Evolutionary conservation across 176 grass and related monocot genomes (phyloP).

Genomic region (barley (Hordeum vulgare)): DNA sequence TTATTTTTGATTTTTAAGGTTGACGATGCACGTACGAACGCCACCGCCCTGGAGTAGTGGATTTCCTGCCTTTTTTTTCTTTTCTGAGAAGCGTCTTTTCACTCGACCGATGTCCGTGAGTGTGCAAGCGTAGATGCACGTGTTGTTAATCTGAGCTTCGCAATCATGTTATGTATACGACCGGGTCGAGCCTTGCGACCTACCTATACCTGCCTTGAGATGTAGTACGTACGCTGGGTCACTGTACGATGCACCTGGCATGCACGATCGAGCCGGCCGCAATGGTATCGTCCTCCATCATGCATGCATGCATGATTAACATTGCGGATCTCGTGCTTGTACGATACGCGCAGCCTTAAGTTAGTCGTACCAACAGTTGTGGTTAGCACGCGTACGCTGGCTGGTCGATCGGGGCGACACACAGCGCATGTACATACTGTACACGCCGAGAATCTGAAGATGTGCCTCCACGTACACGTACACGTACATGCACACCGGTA

Average conservation of each 20-base stretch:
- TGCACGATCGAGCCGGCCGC: not conserved
- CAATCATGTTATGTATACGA: not conserved
- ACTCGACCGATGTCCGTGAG: not conserved
- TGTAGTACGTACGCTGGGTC: not conserved
- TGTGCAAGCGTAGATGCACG: not conserved
- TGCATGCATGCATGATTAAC: too few species aligned
- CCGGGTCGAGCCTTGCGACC: not conserved
- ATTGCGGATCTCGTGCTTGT: not conserved
- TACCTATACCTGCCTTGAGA: not conserved
- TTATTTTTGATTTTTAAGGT: not conserved
- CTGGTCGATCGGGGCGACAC: not conserved
- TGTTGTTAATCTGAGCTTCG: not conserved
- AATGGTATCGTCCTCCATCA: not conserved
- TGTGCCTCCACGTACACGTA: not conserved
- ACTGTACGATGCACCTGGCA: not conserved
- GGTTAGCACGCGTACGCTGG: not conserved
- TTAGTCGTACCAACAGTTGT: too few species aligned
- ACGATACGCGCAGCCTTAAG: too few species aligned
- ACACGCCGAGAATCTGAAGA: not conserved
- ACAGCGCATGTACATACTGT: not conserved
- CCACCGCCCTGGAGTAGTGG: too few species aligned
- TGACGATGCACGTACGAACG: not conserved
- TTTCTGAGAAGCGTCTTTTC: not conserved
- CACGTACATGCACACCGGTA: too few species aligned
- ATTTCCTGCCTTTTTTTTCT: not conserved